Evolutionary conservation across 208 protist species (phyloP).

Genomic region (Acanthamoeba lenticulata): DNA sequence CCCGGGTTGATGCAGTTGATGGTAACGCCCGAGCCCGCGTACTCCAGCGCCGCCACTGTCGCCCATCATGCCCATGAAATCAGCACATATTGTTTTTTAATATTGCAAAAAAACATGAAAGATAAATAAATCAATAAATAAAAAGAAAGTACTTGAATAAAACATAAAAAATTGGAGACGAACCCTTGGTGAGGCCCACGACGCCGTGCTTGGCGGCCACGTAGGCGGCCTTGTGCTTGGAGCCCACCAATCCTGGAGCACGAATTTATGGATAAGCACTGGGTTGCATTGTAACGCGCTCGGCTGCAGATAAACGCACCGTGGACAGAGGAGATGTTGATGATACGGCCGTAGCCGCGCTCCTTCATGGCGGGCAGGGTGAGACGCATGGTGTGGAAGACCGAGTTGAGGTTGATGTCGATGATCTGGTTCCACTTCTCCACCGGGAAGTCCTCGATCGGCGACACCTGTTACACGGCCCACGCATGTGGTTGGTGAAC

Average conservation of each 20-base stretch:
- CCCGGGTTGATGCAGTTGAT: slow-evolving; percentile 66
- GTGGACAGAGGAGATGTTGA: slow-evolving; percentile 61
- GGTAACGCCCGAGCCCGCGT: slow-evolving; percentile 45
- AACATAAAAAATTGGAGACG: background rate
- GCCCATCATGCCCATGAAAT: no score
- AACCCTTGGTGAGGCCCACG: slow-evolving; percentile 53
- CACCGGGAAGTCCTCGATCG: slow-evolving; percentile 25
- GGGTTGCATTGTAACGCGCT: background rate
- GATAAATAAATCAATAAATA: background rate
- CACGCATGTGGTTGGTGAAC: background rate
- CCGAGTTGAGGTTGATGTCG: slow-evolving; percentile 36
- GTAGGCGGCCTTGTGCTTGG: slow-evolving; percentile 21
- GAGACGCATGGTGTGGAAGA: slow-evolving; percentile 58
- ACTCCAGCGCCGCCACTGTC: slow-evolving; percentile 12
- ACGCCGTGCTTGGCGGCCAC: slow-evolving; percentile 64
- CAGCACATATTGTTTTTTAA: background rate
- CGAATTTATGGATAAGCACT: background rate
- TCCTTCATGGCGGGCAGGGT: slow-evolving; percentile 46
- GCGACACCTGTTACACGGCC: background rate
- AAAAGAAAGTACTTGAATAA: background rate
- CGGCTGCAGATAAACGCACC: no score
- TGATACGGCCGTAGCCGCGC: slow-evolving; percentile 59
- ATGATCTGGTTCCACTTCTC: slow-evolving; percentile 52
- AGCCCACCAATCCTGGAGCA: background rate
- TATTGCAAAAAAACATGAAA: background rate